Evolutionary conservation across 1,139 yeast species (phyloP).

Genomic region (Diutina rugosa): DNA sequence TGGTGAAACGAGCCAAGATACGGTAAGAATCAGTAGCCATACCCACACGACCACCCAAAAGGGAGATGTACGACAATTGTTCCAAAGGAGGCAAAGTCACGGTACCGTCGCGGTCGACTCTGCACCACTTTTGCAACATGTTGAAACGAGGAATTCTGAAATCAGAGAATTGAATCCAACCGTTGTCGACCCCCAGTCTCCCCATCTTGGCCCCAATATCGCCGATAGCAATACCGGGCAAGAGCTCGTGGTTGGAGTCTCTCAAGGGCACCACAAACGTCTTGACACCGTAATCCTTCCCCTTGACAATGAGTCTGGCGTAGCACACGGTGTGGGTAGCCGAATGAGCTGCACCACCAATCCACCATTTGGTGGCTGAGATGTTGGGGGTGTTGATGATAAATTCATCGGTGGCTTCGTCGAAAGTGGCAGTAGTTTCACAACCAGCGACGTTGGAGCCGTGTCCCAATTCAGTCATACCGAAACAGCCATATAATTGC

Average conservation of each 20-base stretch:
- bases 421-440: slow-evolving; percentile 10
- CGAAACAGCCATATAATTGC: slow-evolving; percentile 10
- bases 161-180: slow-evolving; percentile 10
- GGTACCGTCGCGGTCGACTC: slow-evolving; percentile 7
- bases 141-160: slow-evolving; percentile 9
- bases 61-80: slow-evolving; percentile 9
- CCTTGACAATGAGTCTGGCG: slow-evolving; percentile 9
- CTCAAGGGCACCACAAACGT: slow-evolving; percentile 10
- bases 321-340: slow-evolving; percentile 9
- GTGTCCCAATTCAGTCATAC: slow-evolving; percentile 11
- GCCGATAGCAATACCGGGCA: slow-evolving; percentile 10
- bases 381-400: slow-evolving; percentile 10
- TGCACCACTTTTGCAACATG: slow-evolving; percentile 10
- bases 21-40: slow-evolving; percentile 10
- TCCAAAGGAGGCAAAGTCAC: slow-evolving; percentile 9
- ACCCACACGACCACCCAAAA: slow-evolving; percentile 9
- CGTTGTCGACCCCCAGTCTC: slow-evolving; percentile 10
- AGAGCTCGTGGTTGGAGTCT: slow-evolving; percentile 8
- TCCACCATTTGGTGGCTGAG: slow-evolving; percentile 12
- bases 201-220: slow-evolving; percentile 11
- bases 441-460: slow-evolving; percentile 10
- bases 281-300: slow-evolving; percentile 10
- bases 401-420: slow-evolving; percentile 8
- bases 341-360: slow-evolving; percentile 11
- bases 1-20: slow-evolving; percentile 9